phyloP scores from a whole-genome alignment of 495 filamentous ascomycete species.

The Neurospora hispaniola region DNA sequence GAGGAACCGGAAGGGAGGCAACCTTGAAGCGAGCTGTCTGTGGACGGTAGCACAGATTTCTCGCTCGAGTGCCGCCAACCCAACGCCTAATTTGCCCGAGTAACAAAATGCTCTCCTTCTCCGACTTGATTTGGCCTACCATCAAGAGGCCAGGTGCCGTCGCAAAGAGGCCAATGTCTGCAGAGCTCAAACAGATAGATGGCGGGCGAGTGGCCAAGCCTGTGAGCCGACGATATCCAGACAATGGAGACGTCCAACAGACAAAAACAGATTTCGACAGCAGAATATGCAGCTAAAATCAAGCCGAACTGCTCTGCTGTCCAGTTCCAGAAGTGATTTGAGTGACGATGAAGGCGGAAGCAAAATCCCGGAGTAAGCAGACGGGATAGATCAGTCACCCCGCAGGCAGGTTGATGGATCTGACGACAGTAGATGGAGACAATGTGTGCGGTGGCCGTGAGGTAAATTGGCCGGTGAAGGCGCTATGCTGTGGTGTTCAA shows the following conservation, averaged over 20 bases:
- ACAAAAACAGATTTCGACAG: neutral
- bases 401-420: neutral
- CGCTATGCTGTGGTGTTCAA: neutral
- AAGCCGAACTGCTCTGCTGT: neutral
- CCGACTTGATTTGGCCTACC: neutral
- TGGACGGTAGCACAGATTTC: constrained; percentile 8
- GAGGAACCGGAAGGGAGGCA: constrained; percentile 4
- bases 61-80: constrained; percentile 16
- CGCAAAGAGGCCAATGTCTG: neutral
- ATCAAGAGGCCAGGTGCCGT: neutral
- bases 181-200: neutral
- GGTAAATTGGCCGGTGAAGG: neutral
- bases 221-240: neutral
- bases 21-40: constrained; percentile 3
- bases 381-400: neutral
- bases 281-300: neutral
- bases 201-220: neutral
- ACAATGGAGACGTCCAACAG: neutral
- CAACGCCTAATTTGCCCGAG: neutral
- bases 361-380: neutral
- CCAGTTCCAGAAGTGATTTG: neutral
- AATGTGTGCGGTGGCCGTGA: neutral
- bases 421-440: neutral
- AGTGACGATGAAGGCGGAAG: neutral
- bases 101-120: neutral